Evolutionary conservation across 148 eudicot genomes (phyloP), one percentile per base, ranked within the genome.

Genomic region (Camellia granthamiana): DNA sequence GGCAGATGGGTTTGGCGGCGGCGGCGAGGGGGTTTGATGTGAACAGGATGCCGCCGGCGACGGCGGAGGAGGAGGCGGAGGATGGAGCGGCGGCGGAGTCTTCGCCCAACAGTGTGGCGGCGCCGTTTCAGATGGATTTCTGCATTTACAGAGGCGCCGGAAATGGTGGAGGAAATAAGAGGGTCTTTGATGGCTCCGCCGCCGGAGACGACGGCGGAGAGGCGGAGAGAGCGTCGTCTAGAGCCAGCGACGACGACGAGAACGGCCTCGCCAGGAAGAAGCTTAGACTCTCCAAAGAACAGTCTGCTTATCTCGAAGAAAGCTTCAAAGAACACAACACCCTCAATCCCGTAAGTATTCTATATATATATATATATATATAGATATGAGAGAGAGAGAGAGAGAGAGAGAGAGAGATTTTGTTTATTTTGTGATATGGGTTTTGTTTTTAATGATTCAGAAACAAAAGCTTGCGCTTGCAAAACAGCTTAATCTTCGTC

Each of bases 401-500:
- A 70, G 52, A 68, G 18, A 41, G 18, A 41, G 30, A 62, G 21
- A 16, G 55, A 61, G 51, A 18, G 10, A 0, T 47, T n/a, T 42
- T 10, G 54, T n/a, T 74, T 19, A 1, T 6, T n/a, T 68, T 30
- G 3, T 80, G 12, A 61, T 0, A 8, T 41, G 21, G 62, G 66
- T 59, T 44, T 65, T 75, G 65, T 56, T 59, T 47, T 13, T 59
- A 3, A 9, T 72, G 67, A 44, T 18, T 83, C 89, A 89, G 91
- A 89, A 87, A 63, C 91, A 89, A 67, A 89, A 89, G 73, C 84
- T 83, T 12, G 89, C 84, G n/a, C 89, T 89, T 55, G 91, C 91
- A 3, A 84, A 85, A 75, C 91, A 85, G 79, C 89, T 89, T 1
- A 84, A 80, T 84, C 91, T 89, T 9, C 79, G 89, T 74, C 88